Evolutionary conservation across 2,329 filamentous ascomycete species (phyloP), one percentile per base, ranked within the genome.

Genomic region (Fusarium caatingaense): DNA sequence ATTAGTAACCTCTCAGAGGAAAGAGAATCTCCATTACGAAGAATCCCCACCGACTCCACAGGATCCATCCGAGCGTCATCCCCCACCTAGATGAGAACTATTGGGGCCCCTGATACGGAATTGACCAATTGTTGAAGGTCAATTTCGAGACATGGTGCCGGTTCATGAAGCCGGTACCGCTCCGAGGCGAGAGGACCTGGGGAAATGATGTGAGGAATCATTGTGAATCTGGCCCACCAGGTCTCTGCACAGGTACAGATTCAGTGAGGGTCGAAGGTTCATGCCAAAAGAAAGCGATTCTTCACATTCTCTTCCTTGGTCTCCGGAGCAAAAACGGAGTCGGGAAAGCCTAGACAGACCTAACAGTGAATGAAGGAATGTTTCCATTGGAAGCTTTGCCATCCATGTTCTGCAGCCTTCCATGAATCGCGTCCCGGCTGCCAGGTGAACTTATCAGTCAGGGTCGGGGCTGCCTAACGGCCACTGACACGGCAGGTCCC

Each of bases 21-120:
- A 40, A 60, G 59, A 47, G 62, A 74, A 72, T 70, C 51, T 28
- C 45, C 55, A 74, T 75, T 73, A 75, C 73, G 60, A 74, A 73
- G 55, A 20, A 41, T 58, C 56, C 20, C 70, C 69, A 68, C 71
- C 40, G 60, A 45, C 51, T 60, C 69, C 72, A 67, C 60, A 30
- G 27, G 34, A 57, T 62, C 67, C 71, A 67, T 71, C 58, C 65
- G 56, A 47, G 55, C 62, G 60, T 57, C 56, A 59, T 49, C 57
- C 72, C 71, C 71, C 67, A 57, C 69, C 46, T 18, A 56, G n/a
- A n/a, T 51, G 40, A 40, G 53, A 48, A 50, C 16, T 20, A 64
- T 44, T 56, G 68, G 65, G 57, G 59, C 42, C 62, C 47, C 25
- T 55, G 57, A 50, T 40, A 40, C 37, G 12, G 53, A 21, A 56